These are phyloP conservation scores for Adansonia digitata DNA, from an alignment of 345 rosid species.

Conservation along the genomic window DNA sequence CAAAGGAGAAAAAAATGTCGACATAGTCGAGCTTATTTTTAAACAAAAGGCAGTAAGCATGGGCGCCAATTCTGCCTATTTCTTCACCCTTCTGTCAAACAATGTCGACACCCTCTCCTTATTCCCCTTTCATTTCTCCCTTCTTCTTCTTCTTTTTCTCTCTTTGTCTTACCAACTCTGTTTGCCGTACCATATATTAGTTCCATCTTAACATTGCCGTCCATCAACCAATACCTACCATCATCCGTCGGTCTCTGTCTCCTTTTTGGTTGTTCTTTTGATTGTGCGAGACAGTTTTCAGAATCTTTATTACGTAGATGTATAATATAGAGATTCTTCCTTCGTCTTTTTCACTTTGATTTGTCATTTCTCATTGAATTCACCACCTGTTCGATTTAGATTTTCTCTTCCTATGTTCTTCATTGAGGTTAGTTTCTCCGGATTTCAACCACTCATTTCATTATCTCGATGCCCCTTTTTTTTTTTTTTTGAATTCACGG, in stretches of 20 bases:
- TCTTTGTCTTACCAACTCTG: background rate
- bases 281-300: background rate
- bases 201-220: background rate
- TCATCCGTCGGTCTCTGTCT: background rate
- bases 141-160: no score
- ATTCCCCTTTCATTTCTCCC: background rate
- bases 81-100: background rate
- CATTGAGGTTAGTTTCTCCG: background rate
- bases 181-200: background rate
- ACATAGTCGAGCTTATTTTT: background rate
- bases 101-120: conserved; percentile 15
- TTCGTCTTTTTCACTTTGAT: background rate
- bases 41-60: background rate
- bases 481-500: background rate
- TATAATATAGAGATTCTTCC: background rate
- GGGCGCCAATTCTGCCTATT: background rate
- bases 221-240: background rate
- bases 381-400: background rate
- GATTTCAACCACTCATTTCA: background rate
- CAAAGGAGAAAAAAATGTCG: no score
- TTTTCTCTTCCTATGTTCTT: background rate
- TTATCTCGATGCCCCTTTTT: background rate
- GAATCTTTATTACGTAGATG: background rate
- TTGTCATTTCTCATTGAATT: background rate
- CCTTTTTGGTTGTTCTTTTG: background rate